These are phyloP conservation scores for Knoxia roxburghii DNA, from an alignment of 257 asterid genomes.

Conservation along the genomic window DNA sequence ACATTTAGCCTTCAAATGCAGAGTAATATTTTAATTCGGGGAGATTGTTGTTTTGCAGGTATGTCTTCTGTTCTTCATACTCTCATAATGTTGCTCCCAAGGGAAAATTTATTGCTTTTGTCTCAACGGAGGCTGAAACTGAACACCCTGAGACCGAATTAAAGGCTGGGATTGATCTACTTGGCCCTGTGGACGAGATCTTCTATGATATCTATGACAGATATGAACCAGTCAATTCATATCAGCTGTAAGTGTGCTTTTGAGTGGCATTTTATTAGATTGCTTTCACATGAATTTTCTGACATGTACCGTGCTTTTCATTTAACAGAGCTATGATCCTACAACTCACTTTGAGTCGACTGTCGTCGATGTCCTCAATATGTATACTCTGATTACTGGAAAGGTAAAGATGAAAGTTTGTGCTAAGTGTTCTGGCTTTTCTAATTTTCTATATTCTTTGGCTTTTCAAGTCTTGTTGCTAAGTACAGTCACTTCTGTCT, in stretches of 20 bases:
- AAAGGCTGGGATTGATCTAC: conserved; percentile 86
- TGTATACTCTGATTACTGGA: conserved; percentile 49
- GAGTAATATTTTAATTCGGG: not conserved
- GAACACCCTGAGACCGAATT: conserved; percentile 84
- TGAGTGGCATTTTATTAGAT: conserved; percentile 11
- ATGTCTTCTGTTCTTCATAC: conserved; percentile 89
- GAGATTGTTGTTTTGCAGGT: conserved; percentile 46
- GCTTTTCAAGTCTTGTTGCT: not conserved
- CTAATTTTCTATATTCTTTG: not conserved
- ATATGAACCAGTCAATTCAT: conserved; percentile 83
- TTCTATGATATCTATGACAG: conserved; percentile 83
- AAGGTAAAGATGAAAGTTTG: conserved; percentile 32
- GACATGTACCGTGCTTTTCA: conserved; percentile 8
- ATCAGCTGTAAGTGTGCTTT: conserved; percentile 65
- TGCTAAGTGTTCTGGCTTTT: not conserved
- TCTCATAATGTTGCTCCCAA: conserved; percentile 98
- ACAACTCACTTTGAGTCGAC: conserved; percentile 56
- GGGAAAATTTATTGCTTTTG: conserved; percentile 92
- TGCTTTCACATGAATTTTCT: conserved; percentile 13
- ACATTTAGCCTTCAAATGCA: not conserved
- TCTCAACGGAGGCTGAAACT: conserved; percentile 91
- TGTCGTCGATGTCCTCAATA: conserved; percentile 43
- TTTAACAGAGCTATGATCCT: conserved; percentile 46
- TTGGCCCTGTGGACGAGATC: conserved; percentile 94
- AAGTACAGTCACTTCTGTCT: not conserved